These are phyloP conservation scores for Pelagomonas calceolata DNA, from an alignment of 108 stramenopile species.

Conservation along the genomic window DNA sequence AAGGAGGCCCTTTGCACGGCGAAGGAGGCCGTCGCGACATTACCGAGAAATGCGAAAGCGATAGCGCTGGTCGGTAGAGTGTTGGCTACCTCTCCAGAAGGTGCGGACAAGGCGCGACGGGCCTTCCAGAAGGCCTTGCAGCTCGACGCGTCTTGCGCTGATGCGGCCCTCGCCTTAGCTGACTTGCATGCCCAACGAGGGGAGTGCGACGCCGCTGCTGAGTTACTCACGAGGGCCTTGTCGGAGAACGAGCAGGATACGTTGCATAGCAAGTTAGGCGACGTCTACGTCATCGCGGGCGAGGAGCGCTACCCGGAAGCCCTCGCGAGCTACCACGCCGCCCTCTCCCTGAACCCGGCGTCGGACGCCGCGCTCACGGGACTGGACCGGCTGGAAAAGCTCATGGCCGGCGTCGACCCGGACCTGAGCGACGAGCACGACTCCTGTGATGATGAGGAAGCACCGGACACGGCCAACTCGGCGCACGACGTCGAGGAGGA, in stretches of 20 bases:
- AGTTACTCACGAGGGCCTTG: conserved; percentile 48
- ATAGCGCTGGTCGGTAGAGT: conserved; percentile 66
- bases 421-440: conserved; percentile 8
- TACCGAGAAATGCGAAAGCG: conserved; percentile 62
- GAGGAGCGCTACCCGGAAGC: conserved; percentile 56
- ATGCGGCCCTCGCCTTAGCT: conserved; percentile 57
- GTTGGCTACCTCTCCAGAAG: conserved; percentile 35
- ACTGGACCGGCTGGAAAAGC: conserved; percentile 59
- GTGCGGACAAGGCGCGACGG: conserved; percentile 58
- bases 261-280: conserved; percentile 54
- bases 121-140: conserved; percentile 59
- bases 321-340: conserved; percentile 54
- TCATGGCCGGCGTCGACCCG: conserved; percentile 40
- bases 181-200: conserved; percentile 49
- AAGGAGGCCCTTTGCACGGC: conserved; percentile 68
- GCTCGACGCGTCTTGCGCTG: conserved; percentile 46
- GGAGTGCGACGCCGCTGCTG: conserved; percentile 49
- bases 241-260: conserved; percentile 46
- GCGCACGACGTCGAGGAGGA: too few species aligned
- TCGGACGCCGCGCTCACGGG: conserved; percentile 45
- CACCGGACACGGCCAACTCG: too few species aligned
- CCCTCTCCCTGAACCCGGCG: conserved; percentile 59
- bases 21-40: conserved; percentile 57
- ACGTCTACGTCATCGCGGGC: conserved; percentile 54
- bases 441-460: too few species aligned